Percentiles rank a stretch among this genome's conserved stretches.
Conservation (phyloP, 2,329 filamentous ascomycete species). For the Cercospora sojina region DNA sequence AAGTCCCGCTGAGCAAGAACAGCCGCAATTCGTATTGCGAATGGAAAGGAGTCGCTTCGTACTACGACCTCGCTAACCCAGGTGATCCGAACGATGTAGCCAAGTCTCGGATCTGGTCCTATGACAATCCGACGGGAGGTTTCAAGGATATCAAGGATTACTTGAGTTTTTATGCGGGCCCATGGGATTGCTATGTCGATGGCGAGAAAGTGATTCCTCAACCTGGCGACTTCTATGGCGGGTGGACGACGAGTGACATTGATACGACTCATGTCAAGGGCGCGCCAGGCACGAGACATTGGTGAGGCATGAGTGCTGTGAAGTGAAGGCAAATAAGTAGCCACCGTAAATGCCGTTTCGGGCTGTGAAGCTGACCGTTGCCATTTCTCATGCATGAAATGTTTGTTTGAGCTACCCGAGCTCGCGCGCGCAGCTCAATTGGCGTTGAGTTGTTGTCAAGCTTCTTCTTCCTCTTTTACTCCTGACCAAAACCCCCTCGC, state of each 20-base stretch:
- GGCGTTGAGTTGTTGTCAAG: background rate
- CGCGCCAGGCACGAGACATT: conserved; percentile 42
- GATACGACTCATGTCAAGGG: conserved; percentile 52
- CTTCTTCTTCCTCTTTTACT: background rate
- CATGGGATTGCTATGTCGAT: conserved; percentile 63
- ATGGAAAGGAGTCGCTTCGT: conserved; percentile 62
- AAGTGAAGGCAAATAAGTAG: background rate
- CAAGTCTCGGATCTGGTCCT: conserved; percentile 59
- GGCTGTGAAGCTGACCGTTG: background rate
- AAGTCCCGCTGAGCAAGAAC: conserved; percentile 50
- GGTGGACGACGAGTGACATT: conserved; percentile 63
- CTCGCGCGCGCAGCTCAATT: background rate
- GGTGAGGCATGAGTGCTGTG: conserved; percentile 5
- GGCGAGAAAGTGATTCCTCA: conserved; percentile 60
- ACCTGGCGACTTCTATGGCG: conserved; percentile 63
- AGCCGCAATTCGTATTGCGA: conserved; percentile 55
- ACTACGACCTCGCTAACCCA: conserved; percentile 53
- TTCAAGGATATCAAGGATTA: conserved; percentile 57
- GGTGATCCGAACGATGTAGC: conserved; percentile 44
- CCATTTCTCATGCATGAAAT: background rate
- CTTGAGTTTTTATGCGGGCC: conserved; percentile 60
- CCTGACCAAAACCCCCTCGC: background rate
- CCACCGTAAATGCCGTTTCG: background rate
- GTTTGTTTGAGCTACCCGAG: background rate
- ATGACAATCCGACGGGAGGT: conserved; percentile 53